phyloP scores from a whole-genome alignment of 139 green algal species.

The Spirogloea muscicola region DNA sequence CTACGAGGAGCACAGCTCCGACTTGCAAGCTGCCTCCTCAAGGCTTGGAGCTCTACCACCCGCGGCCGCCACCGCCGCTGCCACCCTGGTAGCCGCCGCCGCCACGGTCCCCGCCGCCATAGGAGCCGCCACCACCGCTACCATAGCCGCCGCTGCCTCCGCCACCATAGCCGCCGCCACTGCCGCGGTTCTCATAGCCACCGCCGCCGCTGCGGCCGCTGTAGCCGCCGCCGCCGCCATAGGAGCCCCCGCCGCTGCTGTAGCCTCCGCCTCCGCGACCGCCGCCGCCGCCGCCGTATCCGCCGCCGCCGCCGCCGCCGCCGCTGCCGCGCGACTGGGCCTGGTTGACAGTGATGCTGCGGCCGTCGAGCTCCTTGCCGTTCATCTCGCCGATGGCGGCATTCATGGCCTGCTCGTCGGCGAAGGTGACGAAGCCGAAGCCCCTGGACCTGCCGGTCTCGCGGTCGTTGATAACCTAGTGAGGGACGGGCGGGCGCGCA shows the following conservation, averaged over 20 bases:
- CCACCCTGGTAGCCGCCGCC: constrained; percentile 6
- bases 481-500: too few species aligned
- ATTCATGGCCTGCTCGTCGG: constrained; percentile 55
- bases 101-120: neutral
- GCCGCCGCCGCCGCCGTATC: constrained; percentile 10
- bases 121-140: constrained; percentile 11
- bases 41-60: too few species aligned
- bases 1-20: too few species aligned
- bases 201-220: constrained; percentile 2
- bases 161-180: too few species aligned
- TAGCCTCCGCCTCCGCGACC: constrained; percentile 10
- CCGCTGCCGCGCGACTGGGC: constrained; percentile 57
- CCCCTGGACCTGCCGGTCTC: constrained; percentile 63
- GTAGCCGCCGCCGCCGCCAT: constrained; percentile 13
- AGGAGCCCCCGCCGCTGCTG: constrained; percentile 7
- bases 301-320: neutral
- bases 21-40: too few species aligned
- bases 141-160: constrained; percentile 7
- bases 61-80: constrained; percentile 8
- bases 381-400: constrained; percentile 62
- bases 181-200: too few species aligned
- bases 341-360: constrained; percentile 64
- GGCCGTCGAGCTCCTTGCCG: constrained; percentile 65
- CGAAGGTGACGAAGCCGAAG: constrained; percentile 81
- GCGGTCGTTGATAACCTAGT: constrained; percentile 44